These are phyloP conservation scores for Malassezia yamatoensis DNA, from an alignment of 1,284 basidiomycete species.

Conservation along the genomic window DNA sequence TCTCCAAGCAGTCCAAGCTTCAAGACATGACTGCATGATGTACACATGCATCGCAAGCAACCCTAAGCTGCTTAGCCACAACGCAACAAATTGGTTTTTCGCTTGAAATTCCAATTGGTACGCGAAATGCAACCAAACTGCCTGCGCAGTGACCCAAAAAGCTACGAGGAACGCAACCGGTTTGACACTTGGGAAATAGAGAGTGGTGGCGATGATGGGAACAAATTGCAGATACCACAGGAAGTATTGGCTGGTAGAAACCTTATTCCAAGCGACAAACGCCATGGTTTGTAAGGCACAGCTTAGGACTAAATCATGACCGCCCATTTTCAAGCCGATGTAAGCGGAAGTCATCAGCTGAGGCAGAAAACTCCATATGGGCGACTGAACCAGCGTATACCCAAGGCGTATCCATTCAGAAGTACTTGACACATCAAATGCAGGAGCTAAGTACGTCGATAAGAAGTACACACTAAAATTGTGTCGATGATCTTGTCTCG, in stretches of 20 bases:
- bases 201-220: constrained; percentile 64
- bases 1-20: constrained; percentile 26
- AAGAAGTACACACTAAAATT: constrained; percentile 98
- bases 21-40: constrained; percentile 24
- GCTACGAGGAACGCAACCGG: constrained; percentile 14
- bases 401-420: constrained; percentile 1
- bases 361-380: constrained; percentile 52
- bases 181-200: constrained; percentile 51
- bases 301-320: constrained; percentile 61
- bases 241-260: constrained; percentile 98
- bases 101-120: constrained; percentile 42
- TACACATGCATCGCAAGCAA: constrained; percentile 26
- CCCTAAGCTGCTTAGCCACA: constrained; percentile 33
- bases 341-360: constrained; percentile 62
- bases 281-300: constrained; percentile 83
- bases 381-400: constrained; percentile 12
- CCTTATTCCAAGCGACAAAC: constrained; percentile 94
- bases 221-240: constrained; percentile 90
- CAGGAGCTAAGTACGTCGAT: constrained; percentile 64
- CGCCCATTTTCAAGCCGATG: constrained; percentile 59
- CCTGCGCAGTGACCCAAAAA: constrained; percentile 61
- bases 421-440: background rate
- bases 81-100: constrained; percentile 28
- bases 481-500: constrained; percentile 85
- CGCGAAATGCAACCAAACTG: constrained; percentile 39